Conservation (phyloP, 2,329 filamentous ascomycete species). For the Xylariaceae sp. region DNA sequence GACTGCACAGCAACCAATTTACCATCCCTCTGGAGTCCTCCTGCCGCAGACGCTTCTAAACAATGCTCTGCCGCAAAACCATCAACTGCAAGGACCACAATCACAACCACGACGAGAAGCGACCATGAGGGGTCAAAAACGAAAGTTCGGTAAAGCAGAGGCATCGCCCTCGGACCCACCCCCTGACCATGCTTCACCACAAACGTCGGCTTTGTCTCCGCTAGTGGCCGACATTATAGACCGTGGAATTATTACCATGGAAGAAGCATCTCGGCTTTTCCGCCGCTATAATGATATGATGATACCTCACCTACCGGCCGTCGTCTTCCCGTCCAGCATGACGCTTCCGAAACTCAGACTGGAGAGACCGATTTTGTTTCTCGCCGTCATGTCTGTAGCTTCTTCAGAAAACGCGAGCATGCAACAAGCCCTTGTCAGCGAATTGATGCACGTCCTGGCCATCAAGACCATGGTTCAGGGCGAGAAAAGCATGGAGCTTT, state of each 20-base stretch:
- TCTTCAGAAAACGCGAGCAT: slow-evolving; percentile 51
- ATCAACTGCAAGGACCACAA: neutral
- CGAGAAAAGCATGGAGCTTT: slow-evolving; percentile 75
- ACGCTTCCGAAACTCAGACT: slow-evolving; percentile 52
- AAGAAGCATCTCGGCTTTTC: slow-evolving; percentile 52
- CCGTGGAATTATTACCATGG: slow-evolving; percentile 52
- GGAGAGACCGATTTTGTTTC: slow-evolving; percentile 60
- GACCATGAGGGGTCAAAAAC: slow-evolving; percentile 36
- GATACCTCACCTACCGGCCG: slow-evolving; percentile 55
- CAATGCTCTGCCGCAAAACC: neutral
- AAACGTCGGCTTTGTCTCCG: slow-evolving; percentile 1
- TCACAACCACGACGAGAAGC: slow-evolving; percentile 5
- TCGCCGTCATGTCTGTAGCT: slow-evolving; percentile 64
- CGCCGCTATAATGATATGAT: slow-evolving; percentile 55
- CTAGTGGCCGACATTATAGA: slow-evolving; percentile 50
- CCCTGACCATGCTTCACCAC: slow-evolving; percentile 20
- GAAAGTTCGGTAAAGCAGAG: slow-evolving; percentile 34
- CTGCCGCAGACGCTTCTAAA: slow-evolving; percentile 16
- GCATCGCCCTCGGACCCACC: slow-evolving; percentile 21
- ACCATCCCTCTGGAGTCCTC: neutral
- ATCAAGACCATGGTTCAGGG: slow-evolving; percentile 69
- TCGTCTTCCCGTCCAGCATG: slow-evolving; percentile 52
- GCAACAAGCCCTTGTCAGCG: slow-evolving; percentile 59
- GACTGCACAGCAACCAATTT: neutral
- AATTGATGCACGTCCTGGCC: slow-evolving; percentile 67